phyloP scores from a whole-genome alignment of 2,329 filamentous ascomycete species.

The Acrocalymma vagum region DNA sequence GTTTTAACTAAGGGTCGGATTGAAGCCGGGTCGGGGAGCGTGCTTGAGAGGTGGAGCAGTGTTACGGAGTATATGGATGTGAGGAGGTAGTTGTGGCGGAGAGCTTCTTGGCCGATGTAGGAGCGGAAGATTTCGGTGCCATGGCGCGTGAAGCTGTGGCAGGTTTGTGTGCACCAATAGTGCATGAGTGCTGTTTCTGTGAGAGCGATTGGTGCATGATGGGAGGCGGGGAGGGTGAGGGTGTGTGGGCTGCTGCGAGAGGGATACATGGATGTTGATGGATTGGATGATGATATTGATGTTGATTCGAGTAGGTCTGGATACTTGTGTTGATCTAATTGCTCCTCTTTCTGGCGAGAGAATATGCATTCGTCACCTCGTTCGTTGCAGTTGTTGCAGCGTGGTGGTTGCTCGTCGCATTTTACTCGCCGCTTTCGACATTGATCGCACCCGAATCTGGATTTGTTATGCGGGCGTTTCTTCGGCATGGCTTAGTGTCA shows the following conservation, averaged over 20 bases:
- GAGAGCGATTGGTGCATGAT: slow-evolving; percentile 4
- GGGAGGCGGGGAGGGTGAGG: no score
- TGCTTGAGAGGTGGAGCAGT: slow-evolving; percentile 17
- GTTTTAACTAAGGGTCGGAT: background rate
- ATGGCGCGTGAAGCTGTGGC: slow-evolving; percentile 14
- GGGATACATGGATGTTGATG: no score
- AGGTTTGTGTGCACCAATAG: slow-evolving; percentile 19
- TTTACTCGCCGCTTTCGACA: slow-evolving; percentile 21
- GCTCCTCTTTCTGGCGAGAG: slow-evolving; percentile 8
- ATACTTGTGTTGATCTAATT: no score
- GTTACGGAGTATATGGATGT: slow-evolving; percentile 20
- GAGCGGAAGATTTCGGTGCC: slow-evolving; percentile 13
- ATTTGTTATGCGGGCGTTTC: slow-evolving; percentile 19
- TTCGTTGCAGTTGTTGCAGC: slow-evolving; percentile 13
- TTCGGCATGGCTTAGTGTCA: slow-evolving; percentile 10
- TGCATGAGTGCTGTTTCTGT: slow-evolving; percentile 19
- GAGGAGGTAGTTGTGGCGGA: slow-evolving; percentile 22
- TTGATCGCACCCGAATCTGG: slow-evolving; percentile 20
- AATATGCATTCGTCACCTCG: slow-evolving; percentile 15
- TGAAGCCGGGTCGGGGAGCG: background rate
- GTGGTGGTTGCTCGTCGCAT: slow-evolving; percentile 17
- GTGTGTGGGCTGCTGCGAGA: no score
- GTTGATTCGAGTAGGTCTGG: no score
- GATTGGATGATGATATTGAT: no score
- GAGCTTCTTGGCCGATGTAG: slow-evolving; percentile 17